Percentiles rank a stretch among this genome's conserved stretches.
Evolutionary conservation across 1,284 basidiomycete species (phyloP).

Genomic region (Takashimella koratensis): DNA sequence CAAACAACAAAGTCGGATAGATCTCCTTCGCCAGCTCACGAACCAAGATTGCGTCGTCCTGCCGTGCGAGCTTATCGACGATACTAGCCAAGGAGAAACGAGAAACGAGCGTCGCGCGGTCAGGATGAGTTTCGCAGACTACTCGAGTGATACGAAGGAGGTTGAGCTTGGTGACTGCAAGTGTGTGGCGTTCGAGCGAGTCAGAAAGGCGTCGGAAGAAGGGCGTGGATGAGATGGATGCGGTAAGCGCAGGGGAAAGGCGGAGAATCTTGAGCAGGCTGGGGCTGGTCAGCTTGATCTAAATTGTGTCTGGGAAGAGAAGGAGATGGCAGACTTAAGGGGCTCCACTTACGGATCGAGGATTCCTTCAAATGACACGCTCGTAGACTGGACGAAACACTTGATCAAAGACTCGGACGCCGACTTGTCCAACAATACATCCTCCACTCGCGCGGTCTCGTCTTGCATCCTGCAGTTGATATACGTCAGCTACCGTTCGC

Average conservation of each 20-base stretch:
- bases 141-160: slow-evolving; percentile 78
- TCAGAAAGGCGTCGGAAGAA: slow-evolving; percentile 88
- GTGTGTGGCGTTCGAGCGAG: slow-evolving; percentile 64
- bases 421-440: slow-evolving; percentile 67
- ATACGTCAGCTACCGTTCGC: not conserved
- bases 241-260: slow-evolving; percentile 68
- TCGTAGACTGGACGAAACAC: slow-evolving; percentile 82
- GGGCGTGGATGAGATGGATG: slow-evolving; percentile 67
- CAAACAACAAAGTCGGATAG: slow-evolving; percentile 29
- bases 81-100: slow-evolving; percentile 72
- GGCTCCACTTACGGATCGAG: slow-evolving; percentile 63
- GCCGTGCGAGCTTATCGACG: slow-evolving; percentile 70
- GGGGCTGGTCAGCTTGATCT: no score
- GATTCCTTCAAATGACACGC: slow-evolving; percentile 90
- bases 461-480: slow-evolving; percentile 70
- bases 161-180: slow-evolving; percentile 85
- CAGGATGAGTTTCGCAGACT: slow-evolving; percentile 83
- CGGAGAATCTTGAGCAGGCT: slow-evolving; percentile 80
- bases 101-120: slow-evolving; percentile 73
- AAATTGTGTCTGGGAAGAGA: not conserved
- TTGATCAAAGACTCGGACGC: slow-evolving; percentile 70
- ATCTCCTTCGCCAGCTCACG: slow-evolving; percentile 57
- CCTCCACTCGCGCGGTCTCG: slow-evolving; percentile 89
- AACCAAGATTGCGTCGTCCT: slow-evolving; percentile 85
- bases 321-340: slow-evolving; percentile 22